A percentile compares a stretch with the other conserved stretches of the same genome.
These are phyloP conservation scores for Capronia coronata DNA, from an alignment of 2,329 filamentous ascomycete genomes.

Conservation along the genomic window DNA sequence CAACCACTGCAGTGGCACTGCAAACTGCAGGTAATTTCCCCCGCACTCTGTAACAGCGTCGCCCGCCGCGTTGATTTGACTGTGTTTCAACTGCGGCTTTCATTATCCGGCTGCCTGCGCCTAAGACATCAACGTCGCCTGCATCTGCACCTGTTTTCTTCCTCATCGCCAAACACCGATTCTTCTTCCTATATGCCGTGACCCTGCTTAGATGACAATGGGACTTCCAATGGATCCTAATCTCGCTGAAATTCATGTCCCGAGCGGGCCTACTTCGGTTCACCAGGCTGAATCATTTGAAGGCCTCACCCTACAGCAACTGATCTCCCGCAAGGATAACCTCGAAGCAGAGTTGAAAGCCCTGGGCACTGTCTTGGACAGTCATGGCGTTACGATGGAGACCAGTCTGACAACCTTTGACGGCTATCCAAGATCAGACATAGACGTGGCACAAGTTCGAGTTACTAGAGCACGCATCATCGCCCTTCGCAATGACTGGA, in stretches of 20 bases:
- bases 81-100: conserved; percentile 1
- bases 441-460: conserved; percentile 91
- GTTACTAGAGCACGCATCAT: conserved; percentile 91
- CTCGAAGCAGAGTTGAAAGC: conserved; percentile 82
- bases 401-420: conserved; percentile 80
- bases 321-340: conserved; percentile 76
- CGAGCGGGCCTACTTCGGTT: conserved; percentile 68
- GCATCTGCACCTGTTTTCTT: no score
- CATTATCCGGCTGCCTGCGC: neutral
- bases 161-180: neutral
- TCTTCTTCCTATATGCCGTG: neutral
- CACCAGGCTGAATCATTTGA: conserved; percentile 51
- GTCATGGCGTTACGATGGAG: conserved; percentile 83
- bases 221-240: conserved; percentile 53
- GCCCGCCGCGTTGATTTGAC: no score
- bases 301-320: conserved; percentile 66
- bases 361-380: conserved; percentile 69
- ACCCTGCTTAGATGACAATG: conserved; percentile 34
- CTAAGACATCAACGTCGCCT: no score
- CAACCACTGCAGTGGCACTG: no score
- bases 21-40: no score
- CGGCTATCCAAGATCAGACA: conserved; percentile 85
- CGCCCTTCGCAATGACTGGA: conserved; percentile 85
- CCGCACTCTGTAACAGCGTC: no score
- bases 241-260: conserved; percentile 55